Evolutionary conservation across 805 yeast species (phyloP), one percentile per base, ranked within the genome.

Genomic region (Metschnikowia chrysomelidarum): DNA sequence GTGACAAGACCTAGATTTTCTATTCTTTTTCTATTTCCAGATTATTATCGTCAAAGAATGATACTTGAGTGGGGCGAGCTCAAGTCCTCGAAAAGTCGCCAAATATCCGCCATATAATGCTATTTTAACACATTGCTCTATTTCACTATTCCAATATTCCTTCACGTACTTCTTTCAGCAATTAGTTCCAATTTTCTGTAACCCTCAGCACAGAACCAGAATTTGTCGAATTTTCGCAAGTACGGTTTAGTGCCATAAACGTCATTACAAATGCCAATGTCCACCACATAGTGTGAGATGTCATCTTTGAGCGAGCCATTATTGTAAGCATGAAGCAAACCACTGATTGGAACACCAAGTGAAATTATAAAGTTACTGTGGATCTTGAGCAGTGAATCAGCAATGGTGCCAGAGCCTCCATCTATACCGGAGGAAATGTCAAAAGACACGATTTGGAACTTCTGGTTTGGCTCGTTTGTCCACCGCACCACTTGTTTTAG

Each of bases 391-490:
- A 56, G 44, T 6, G 51, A 47, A 30, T 54, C 63, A 46, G 47
- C 54, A 7, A 54, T 53, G 17, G 60, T 64, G 6, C 96, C 97
- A 0, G 94, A 76, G 4, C 93, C 86, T 6, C 88, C 81, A 51
- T 86, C 95, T 25, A 82, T 64, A 4, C 96, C 96, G 1, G 88
- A 75, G 4, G 95, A 89, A 18, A 85, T 74, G 52, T 87, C 95
- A 18, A 88, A 54, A 0, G 95, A 83, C 62, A 85, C 50, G 7
- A 73, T 62, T 24, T 73, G 69, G 5, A 71, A 58, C 33, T 53
- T 54, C 34, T 60, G 65, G 10, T 56, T 53, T 6, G 68, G 64
- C 20, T 55, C 56, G 47, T 85, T 84, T 38, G 82, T 74, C 95
- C 96, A 88, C 4, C 61, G 57, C 17, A 86, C 73, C 13, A 86